phyloP scores from a whole-genome alignment of 2,329 filamentous ascomycete genomes.

The Cephalotrichum gorgonifer region DNA sequence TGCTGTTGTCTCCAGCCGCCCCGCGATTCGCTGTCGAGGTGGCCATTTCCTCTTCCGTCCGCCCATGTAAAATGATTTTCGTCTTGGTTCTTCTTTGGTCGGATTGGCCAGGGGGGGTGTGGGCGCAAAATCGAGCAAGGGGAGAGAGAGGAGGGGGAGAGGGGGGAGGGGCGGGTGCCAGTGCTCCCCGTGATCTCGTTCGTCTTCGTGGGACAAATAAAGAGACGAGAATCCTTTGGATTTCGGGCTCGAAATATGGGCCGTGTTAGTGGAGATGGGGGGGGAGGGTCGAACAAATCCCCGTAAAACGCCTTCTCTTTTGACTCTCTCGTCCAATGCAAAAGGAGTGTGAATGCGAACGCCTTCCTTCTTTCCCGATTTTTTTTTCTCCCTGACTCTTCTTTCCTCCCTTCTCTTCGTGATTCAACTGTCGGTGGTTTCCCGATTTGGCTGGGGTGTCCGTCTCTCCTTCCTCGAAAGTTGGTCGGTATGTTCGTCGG shows the following conservation, averaged over 20 bases:
- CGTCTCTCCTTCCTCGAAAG: background rate
- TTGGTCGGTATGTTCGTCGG: background rate
- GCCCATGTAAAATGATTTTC: background rate
- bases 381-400: background rate
- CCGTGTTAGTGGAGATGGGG: background rate
- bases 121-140: no score
- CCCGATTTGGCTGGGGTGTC: no score
- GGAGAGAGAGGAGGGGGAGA: background rate
- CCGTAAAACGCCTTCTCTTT: no score
- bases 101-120: background rate
- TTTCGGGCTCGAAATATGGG: background rate
- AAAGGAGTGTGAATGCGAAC: background rate
- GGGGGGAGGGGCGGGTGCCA: background rate
- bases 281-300: background rate
- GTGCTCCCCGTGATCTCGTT: background rate
- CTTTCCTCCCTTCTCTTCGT: no score
- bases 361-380: background rate
- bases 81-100: background rate
- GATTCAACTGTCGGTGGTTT: no score
- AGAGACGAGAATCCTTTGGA: no score
- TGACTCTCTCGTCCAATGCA: background rate
- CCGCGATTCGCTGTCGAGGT: slow-evolving; percentile 2
- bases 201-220: no score
- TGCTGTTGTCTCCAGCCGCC: background rate
- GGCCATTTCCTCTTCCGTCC: background rate